These are phyloP conservation scores for Nakazawaea ernobii DNA, from an alignment of 805 yeast genomes.

Conservation along the genomic window DNA sequence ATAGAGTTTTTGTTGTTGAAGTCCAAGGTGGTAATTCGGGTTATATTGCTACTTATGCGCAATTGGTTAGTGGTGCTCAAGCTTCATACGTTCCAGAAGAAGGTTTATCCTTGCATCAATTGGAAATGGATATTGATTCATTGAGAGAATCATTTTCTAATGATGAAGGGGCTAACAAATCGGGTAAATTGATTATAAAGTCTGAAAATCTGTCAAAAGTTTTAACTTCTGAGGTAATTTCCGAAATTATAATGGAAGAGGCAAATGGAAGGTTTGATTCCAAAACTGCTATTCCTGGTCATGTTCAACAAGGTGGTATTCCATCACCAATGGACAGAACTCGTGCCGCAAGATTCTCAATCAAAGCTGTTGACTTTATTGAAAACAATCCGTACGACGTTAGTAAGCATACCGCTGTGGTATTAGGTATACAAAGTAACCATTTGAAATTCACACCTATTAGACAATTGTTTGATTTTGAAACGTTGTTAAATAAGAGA, in stretches of 20 bases:
- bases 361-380: slow-evolving; percentile 63
- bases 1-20: slow-evolving; percentile 75
- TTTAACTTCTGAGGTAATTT: slow-evolving; percentile 60
- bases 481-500: slow-evolving; percentile 75
- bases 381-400: slow-evolving; percentile 31
- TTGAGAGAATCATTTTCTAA: slow-evolving; percentile 54
- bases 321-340: slow-evolving; percentile 79
- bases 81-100: slow-evolving; percentile 77
- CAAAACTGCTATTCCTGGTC: slow-evolving; percentile 80
- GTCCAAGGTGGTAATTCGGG: slow-evolving; percentile 87
- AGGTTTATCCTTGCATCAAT: slow-evolving; percentile 50
- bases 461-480: slow-evolving; percentile 75
- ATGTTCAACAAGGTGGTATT: slow-evolving; percentile 77
- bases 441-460: slow-evolving; percentile 72
- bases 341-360: slow-evolving; percentile 65
- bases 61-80: slow-evolving; percentile 65
- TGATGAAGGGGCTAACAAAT: slow-evolving; percentile 58
- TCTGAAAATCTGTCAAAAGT: slow-evolving; percentile 65
- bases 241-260: slow-evolving; percentile 64
- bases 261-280: slow-evolving; percentile 66
- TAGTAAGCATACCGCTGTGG: slow-evolving; percentile 55
- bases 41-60: slow-evolving; percentile 64
- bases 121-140: slow-evolving; percentile 60
- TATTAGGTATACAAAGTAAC: slow-evolving; percentile 76
- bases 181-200: slow-evolving; percentile 65